Conservation (phyloP, 2,329 filamentous ascomycete genomes). For the Fusarium nisikadoi region DNA sequence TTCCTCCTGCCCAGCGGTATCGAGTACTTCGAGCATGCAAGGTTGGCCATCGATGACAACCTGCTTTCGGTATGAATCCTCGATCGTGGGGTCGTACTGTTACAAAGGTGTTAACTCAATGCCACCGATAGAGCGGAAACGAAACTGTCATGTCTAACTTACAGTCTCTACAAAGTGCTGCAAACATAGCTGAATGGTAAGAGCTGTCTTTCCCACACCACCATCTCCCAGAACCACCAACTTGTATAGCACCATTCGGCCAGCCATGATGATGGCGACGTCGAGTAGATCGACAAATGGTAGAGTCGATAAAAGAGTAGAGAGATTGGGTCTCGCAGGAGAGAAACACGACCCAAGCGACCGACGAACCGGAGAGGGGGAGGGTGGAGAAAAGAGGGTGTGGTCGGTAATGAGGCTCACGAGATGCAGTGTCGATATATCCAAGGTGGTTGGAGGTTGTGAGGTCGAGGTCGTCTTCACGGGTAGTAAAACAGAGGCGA, state of each 20-base stretch:
- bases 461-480: slow-evolving; percentile 43
- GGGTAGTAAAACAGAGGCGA: slow-evolving; percentile 34
- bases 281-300: slow-evolving; percentile 34
- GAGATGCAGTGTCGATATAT: slow-evolving; percentile 28
- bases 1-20: slow-evolving; percentile 98
- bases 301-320: slow-evolving; percentile 27
- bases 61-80: slow-evolving; percentile 89
- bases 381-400: slow-evolving; percentile 32
- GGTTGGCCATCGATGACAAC: slow-evolving; percentile 94
- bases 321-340: slow-evolving; percentile 16
- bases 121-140: background rate
- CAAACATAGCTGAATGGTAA: slow-evolving; percentile 95
- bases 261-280: slow-evolving; percentile 71
- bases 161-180: slow-evolving; percentile 98
- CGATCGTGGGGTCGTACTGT: slow-evolving; percentile 87
- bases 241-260: slow-evolving; percentile 96
- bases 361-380: slow-evolving; percentile 29
- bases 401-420: slow-evolving; percentile 38
- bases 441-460: slow-evolving; percentile 35
- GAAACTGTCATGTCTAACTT: slow-evolving; percentile 50
- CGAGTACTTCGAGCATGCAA: slow-evolving; percentile 96
- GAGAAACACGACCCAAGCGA: slow-evolving; percentile 24
- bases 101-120: slow-evolving; percentile 24
- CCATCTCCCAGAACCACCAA: slow-evolving; percentile 94
- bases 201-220: slow-evolving; percentile 91